Evolutionary conservation across 2,329 filamentous ascomycete species (phyloP).

Genomic region (Penicillium griseofulvum): DNA sequence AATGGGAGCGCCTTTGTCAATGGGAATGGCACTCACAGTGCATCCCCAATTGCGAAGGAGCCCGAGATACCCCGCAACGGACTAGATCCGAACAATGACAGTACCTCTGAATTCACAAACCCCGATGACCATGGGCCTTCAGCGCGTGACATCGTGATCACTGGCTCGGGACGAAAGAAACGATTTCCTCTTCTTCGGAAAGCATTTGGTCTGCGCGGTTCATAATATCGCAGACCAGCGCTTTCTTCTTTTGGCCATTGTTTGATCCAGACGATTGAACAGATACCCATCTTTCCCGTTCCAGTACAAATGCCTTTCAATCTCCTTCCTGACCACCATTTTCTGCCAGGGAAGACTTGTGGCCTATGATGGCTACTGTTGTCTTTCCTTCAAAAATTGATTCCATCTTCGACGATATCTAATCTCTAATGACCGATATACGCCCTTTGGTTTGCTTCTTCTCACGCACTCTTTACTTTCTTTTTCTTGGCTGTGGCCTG

Average conservation of each 20-base stretch:
- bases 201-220: conserved; percentile 42
- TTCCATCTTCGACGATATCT: conserved; percentile 17
- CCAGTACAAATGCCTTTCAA: conserved; percentile 2
- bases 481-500: neutral
- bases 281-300: neutral
- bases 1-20: conserved; percentile 15
- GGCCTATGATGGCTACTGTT: neutral
- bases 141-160: conserved; percentile 34
- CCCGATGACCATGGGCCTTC: conserved; percentile 13
- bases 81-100: conserved; percentile 12
- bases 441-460: conserved; percentile 5
- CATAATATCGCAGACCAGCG: neutral
- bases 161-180: conserved; percentile 44
- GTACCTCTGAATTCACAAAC: conserved; percentile 13
- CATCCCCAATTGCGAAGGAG: conserved; percentile 7
- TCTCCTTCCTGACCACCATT: neutral
- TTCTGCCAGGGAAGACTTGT: neutral
- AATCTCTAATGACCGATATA: conserved; percentile 27
- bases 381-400: neutral
- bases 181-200: conserved; percentile 46
- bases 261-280: neutral
- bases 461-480: neutral
- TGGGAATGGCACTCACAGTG: neutral
- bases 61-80: conserved; percentile 7
- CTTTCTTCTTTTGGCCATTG: neutral